Conservation (phyloP, 2,329 filamentous ascomycete genomes). For the Capronia epimyces region DNA sequence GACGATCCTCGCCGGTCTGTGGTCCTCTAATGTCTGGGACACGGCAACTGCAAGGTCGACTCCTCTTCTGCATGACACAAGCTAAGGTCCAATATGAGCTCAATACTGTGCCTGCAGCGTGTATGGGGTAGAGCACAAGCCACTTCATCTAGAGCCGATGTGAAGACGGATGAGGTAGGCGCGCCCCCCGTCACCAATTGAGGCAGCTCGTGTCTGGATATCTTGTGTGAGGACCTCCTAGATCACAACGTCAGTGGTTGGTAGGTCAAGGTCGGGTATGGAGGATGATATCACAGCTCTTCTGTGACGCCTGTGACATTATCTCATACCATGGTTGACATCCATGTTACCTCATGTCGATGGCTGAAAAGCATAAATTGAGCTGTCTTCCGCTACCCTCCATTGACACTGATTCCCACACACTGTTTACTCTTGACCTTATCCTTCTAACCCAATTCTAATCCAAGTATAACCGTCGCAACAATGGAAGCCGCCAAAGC, state of each 20-base stretch:
- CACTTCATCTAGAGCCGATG: constrained; percentile 2
- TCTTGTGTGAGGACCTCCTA: neutral
- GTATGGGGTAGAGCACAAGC: neutral
- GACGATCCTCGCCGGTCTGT: too few relatives aligned
- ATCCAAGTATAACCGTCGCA: constrained; percentile 23
- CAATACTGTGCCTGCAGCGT: neutral
- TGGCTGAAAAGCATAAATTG: neutral
- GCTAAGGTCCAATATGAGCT: neutral
- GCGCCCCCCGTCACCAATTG: constrained; percentile 1
- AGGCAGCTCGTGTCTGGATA: neutral
- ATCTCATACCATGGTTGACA: neutral
- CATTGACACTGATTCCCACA: too few relatives aligned
- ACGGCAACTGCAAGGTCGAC: neutral
- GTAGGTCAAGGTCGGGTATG: neutral
- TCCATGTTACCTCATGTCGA: neutral
- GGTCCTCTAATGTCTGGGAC: too few relatives aligned
- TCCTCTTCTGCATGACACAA: neutral
- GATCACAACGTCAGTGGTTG: neutral
- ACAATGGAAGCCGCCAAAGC: constrained; percentile 62
- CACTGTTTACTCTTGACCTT: neutral
- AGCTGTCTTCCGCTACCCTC: neutral
- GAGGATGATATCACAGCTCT: constrained; percentile 1
- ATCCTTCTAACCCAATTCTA: neutral
- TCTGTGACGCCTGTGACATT: neutral
- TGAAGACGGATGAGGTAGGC: neutral